phyloP scores from a whole-genome alignment of 108 stramenopile species.

The Fistulifera pelliculosa region DNA sequence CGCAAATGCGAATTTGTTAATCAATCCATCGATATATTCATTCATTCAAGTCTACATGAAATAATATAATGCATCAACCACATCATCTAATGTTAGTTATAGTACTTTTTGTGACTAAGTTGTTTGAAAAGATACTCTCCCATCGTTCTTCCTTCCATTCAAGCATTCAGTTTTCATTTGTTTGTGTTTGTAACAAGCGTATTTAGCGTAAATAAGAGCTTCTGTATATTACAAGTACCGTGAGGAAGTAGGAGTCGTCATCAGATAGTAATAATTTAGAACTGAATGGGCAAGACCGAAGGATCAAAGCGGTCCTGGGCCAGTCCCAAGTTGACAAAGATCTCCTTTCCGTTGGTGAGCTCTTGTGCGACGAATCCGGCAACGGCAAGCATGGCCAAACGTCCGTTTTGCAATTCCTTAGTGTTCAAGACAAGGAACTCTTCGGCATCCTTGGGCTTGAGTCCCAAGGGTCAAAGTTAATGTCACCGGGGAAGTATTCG shows the following conservation, averaged over 20 bases:
- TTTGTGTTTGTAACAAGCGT: constrained; percentile 2
- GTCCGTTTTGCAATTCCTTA: constrained; percentile 80
- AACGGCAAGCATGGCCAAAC: constrained; percentile 74
- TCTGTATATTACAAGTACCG: neutral
- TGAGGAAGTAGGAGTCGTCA: neutral
- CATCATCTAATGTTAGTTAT: too few relatives aligned
- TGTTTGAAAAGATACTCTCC: too few relatives aligned
- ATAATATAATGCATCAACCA: too few relatives aligned
- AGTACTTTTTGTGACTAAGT: too few relatives aligned
- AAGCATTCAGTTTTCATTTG: too few relatives aligned
- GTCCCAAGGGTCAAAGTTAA: constrained; percentile 83
- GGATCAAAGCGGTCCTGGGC: constrained; percentile 28
- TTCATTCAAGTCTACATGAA: too few relatives aligned
- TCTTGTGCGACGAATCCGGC: constrained; percentile 76
- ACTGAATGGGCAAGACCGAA: constrained; percentile 23
- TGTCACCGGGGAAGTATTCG: constrained; percentile 75
- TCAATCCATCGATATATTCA: too few relatives aligned
- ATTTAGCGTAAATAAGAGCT: neutral
- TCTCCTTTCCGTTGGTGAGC: constrained; percentile 63
- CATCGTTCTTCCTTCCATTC: too few relatives aligned
- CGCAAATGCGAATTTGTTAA: too few relatives aligned
- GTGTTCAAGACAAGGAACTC: constrained; percentile 62
- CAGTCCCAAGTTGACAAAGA: constrained; percentile 35
- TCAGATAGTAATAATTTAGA: constrained; percentile 16
- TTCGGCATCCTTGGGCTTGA: constrained; percentile 56